phyloP scores from a whole-genome alignment of 139 green algal species.

The Chlorokybus atmophyticus region DNA sequence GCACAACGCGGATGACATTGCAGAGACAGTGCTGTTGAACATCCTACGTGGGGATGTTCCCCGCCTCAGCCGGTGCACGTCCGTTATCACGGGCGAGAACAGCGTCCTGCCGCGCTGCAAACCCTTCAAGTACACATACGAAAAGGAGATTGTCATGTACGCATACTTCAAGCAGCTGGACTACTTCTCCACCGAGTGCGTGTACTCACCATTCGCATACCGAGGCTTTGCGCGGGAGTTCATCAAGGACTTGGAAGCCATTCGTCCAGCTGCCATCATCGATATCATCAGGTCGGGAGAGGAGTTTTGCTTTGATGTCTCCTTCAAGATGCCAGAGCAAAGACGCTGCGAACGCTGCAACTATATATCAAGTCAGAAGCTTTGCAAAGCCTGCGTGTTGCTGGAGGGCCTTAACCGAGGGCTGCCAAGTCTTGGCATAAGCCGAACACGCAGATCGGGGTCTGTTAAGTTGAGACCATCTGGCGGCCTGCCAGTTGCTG shows the following conservation, averaged over 20 bases:
- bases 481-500: too few relatives aligned
- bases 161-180: conserved; percentile 96
- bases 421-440: conserved; percentile 20
- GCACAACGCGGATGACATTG: conserved; percentile 95
- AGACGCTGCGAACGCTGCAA: not conserved
- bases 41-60: conserved; percentile 78
- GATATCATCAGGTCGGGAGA: conserved; percentile 36
- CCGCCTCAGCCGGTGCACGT: conserved; percentile 63
- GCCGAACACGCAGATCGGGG: conserved; percentile 9
- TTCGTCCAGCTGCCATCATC: conserved; percentile 24
- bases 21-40: conserved; percentile 95
- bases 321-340: conserved; percentile 28
- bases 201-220: conserved; percentile 87
- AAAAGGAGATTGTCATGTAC: conserved; percentile 99
- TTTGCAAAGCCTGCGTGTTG: conserved; percentile 32
- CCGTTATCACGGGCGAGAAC: conserved; percentile 61
- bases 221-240: conserved; percentile 79
- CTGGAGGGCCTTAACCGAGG: conserved; percentile 32
- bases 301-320: conserved; percentile 18
- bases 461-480: too few relatives aligned
- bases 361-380: conserved; percentile 8
- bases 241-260: conserved; percentile 87
- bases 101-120: conserved; percentile 74
- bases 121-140: conserved; percentile 90
- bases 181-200: conserved; percentile 94